Conservation (phyloP, 176 grass and related monocot genomes). For the Aechmea fasciata region DNA sequence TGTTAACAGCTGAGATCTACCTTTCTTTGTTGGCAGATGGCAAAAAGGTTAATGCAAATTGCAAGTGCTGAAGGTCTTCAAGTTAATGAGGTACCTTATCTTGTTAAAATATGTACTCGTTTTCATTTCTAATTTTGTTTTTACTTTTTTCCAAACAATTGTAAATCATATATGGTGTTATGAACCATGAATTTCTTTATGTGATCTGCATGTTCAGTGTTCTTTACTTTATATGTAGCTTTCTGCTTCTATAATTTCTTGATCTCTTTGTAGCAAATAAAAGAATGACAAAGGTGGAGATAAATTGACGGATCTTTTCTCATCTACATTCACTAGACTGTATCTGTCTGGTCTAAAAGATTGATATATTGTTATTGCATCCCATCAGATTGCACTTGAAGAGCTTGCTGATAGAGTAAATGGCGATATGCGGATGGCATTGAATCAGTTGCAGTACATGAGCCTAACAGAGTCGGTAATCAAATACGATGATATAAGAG, state of each 20-base stretch:
- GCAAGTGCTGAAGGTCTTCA: slow-evolving; percentile 80
- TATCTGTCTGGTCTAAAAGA: background rate
- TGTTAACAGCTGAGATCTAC: background rate
- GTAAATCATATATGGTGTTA: background rate
- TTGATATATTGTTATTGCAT: background rate
- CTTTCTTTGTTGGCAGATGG: slow-evolving; percentile 48
- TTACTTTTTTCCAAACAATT: slow-evolving; percentile 1
- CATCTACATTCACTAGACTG: too few species aligned
- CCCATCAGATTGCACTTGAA: slow-evolving; percentile 75
- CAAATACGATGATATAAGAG: slow-evolving; percentile 96
- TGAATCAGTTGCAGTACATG: slow-evolving; percentile 99
- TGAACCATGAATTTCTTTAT: too few species aligned
- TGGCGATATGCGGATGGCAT: slow-evolving; percentile 95
- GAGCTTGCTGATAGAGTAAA: slow-evolving; percentile 98
- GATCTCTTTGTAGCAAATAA: too few species aligned
- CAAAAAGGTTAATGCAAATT: slow-evolving; percentile 97
- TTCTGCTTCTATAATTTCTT: background rate
- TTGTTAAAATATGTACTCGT: background rate
- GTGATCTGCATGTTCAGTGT: background rate
- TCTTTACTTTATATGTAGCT: background rate
- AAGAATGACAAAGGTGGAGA: too few species aligned
- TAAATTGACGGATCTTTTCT: too few species aligned
- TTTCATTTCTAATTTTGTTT: slow-evolving; percentile 4
- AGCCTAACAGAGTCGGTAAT: slow-evolving; percentile 80
- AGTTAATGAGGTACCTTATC: slow-evolving; percentile 75